Conservation (phyloP, 257 asterid species). For the Gentiana straminea region DNA sequence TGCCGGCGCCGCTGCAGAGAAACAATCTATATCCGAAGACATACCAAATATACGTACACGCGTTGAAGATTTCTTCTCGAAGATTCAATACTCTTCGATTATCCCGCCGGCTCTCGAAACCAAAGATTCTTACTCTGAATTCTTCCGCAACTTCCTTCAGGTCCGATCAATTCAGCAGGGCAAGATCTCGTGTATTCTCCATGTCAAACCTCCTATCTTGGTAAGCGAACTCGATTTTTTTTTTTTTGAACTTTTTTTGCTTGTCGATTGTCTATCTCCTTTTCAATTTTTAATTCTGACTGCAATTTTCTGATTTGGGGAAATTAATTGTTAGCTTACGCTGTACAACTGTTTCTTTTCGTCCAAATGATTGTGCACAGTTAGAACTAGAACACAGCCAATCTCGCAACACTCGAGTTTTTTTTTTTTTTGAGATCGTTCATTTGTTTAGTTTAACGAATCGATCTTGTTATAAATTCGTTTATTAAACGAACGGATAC, state of each 20-base stretch:
- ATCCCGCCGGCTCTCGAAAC: constrained; percentile 28
- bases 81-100: background rate
- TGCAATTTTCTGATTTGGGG: too few species aligned
- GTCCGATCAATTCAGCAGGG: constrained; percentile 43
- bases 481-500: too few species aligned
- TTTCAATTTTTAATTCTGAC: background rate
- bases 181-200: constrained; percentile 55
- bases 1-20: background rate
- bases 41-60: background rate
- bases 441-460: too few species aligned
- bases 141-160: constrained; percentile 46
- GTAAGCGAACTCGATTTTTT: constrained; percentile 15
- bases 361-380: too few species aligned
- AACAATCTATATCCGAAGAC: constrained; percentile 2
- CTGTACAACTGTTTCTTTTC: too few species aligned
- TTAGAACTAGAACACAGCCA: too few species aligned
- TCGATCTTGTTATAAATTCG: too few species aligned
- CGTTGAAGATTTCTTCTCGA: constrained; percentile 5
- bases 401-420: too few species aligned
- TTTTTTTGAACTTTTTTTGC: background rate
- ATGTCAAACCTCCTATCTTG: constrained; percentile 49
- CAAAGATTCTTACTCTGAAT: constrained; percentile 47
- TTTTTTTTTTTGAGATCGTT: too few species aligned
- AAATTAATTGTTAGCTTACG: too few species aligned
- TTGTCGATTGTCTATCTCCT: background rate